These are phyloP conservation scores for Phytophthora europaea DNA, from an alignment of 352 stramenopile species.

Conservation along the genomic window DNA sequence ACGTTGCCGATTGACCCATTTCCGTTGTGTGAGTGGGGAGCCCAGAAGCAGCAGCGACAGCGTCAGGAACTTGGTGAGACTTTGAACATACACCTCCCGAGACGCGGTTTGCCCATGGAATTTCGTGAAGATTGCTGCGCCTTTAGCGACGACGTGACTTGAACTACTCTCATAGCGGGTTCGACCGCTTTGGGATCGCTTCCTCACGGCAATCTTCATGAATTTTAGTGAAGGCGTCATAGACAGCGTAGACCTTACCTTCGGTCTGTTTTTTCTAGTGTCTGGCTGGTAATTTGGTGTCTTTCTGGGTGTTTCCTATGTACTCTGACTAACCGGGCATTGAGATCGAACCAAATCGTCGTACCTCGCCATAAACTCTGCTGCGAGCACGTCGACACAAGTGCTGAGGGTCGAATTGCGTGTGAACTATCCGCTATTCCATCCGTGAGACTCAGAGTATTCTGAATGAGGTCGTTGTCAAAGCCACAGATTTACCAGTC, in stretches of 20 bases:
- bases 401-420: background rate
- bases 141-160: background rate
- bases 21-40: constrained; percentile 20
- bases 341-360: background rate
- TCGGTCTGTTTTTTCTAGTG: background rate
- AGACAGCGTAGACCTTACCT: background rate
- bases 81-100: background rate
- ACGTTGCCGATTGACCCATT: constrained; percentile 17
- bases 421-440: background rate
- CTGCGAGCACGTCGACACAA: background rate
- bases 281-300: background rate
- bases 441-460: background rate
- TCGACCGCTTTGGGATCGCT: background rate
- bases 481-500: too few species aligned
- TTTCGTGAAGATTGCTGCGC: background rate
- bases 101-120: background rate
- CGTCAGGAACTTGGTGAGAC: background rate
- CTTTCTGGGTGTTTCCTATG: background rate
- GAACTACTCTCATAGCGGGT: background rate
- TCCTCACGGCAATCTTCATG: background rate
- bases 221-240: background rate
- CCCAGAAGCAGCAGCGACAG: background rate
- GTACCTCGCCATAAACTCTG: background rate
- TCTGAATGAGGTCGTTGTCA: background rate
- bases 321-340: background rate